phyloP scores from a whole-genome alignment of 2,329 filamentous ascomycete species.

The Mollisia scopiformis region DNA sequence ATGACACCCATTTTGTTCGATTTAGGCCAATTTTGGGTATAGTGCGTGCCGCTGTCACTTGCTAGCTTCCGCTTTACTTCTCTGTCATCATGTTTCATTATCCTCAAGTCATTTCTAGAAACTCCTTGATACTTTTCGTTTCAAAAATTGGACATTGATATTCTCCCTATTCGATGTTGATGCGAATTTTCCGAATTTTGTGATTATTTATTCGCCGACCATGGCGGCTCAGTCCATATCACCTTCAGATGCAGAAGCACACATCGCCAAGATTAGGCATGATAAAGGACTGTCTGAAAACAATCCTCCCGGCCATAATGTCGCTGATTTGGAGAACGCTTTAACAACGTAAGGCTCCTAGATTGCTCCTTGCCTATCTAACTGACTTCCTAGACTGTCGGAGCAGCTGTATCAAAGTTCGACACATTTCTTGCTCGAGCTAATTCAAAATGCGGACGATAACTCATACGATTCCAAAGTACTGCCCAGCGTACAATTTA shows the following conservation, averaged over 20 bases:
- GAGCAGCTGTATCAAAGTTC: constrained; percentile 46
- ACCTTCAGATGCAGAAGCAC: background rate
- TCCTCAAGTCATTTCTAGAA: background rate
- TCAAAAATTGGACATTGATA: background rate
- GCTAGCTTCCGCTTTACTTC: background rate
- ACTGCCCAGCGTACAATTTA: constrained; percentile 40
- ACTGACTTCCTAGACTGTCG: constrained; percentile 39
- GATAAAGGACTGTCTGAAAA: constrained; percentile 4
- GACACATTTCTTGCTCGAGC: constrained; percentile 21
- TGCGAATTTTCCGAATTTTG: background rate
- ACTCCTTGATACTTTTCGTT: background rate
- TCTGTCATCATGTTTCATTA: background rate
- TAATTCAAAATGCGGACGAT: constrained; percentile 49
- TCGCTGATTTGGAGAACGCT: constrained; percentile 6
- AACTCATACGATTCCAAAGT: constrained; percentile 33
- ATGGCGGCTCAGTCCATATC: background rate
- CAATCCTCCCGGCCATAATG: background rate
- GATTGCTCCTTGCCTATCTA: background rate
- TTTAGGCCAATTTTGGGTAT: background rate
- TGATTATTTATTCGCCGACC: background rate
- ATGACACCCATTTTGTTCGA: background rate
- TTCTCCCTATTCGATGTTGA: background rate
- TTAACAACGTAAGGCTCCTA: constrained; percentile 4
- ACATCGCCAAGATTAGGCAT: constrained; percentile 6
- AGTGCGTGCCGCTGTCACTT: background rate